phyloP scores from a whole-genome alignment of 2,329 filamentous ascomycete genomes.

The Laburnicola sp. region DNA sequence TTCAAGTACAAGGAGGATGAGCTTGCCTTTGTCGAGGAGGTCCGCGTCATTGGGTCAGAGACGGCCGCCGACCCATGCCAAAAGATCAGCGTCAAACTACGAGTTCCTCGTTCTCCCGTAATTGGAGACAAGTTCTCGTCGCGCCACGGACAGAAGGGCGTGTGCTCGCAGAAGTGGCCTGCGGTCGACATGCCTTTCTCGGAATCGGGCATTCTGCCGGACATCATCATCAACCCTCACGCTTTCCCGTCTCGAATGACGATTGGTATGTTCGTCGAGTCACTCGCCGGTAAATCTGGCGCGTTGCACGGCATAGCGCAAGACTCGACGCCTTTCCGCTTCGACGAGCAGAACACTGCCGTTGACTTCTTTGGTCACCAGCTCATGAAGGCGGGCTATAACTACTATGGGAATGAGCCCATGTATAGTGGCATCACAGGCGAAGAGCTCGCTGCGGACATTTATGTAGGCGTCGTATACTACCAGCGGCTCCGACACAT shows the following conservation, averaged over 20 bases:
- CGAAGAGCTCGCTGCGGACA: conserved; percentile 89
- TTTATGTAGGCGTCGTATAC: conserved; percentile 96
- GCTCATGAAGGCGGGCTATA: conserved; percentile 91
- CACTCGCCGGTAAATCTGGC: conserved; percentile 90
- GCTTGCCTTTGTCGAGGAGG: conserved; percentile 85
- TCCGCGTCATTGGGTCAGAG: conserved; percentile 86
- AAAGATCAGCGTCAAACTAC: conserved; percentile 88
- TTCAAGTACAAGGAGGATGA: conserved; percentile 95
- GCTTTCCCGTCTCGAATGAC: conserved; percentile 99
- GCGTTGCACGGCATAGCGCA: conserved; percentile 94
- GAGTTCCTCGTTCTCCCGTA: conserved; percentile 83
- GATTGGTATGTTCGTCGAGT: conserved; percentile 99
- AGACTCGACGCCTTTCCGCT: conserved; percentile 93
- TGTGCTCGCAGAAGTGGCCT: conserved; percentile 94
- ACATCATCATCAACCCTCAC: conserved; percentile 98
- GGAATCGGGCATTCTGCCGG: conserved; percentile 93
- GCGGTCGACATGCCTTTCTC: conserved; percentile 93
- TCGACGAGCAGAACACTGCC: conserved; percentile 88
- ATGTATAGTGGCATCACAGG: conserved; percentile 98
- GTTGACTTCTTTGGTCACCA: conserved; percentile 96
- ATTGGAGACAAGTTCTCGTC: conserved; percentile 99
- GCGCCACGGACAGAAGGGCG: conserved; percentile 97
- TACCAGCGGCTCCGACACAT: conserved; percentile 98
- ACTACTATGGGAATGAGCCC: conserved; percentile 97
- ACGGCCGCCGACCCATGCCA: conserved; percentile 81